A percentile compares a stretch with the other conserved stretches of the same genome.
phyloP scores from a whole-genome alignment of 495 filamentous ascomycete genomes.

The Friedmanniomyces simplex region DNA sequence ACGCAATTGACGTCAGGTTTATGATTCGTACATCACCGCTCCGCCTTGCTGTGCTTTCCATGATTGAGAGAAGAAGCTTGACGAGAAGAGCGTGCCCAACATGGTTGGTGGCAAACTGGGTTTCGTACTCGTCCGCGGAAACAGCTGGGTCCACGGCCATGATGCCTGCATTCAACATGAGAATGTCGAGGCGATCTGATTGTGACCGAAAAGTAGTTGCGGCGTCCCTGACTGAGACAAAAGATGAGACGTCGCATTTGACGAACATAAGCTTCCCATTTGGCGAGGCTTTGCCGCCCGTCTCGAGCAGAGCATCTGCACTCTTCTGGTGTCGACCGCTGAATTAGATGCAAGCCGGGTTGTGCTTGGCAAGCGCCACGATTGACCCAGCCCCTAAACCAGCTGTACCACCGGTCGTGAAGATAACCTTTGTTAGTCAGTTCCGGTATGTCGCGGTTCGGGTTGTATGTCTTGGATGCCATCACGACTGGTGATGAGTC shows the following conservation, averaged over 20 bases:
- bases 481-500: no score
- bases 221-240: background rate
- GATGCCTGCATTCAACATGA: conserved; percentile 13
- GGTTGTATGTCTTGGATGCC: no score
- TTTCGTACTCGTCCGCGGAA: conserved; percentile 10
- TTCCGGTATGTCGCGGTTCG: no score
- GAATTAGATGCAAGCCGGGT: background rate
- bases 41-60: background rate
- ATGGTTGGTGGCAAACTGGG: conserved; percentile 13
- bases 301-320: background rate
- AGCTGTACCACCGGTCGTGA: background rate
- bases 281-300: background rate
- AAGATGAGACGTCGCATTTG: background rate
- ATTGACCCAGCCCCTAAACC: background rate
- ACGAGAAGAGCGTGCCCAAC: background rate
- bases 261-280: background rate
- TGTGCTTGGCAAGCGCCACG: background rate
- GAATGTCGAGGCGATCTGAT: conserved; percentile 8
- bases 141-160: background rate
- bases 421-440: no score
- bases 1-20: background rate
- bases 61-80: background rate
- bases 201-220: no score
- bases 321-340: background rate
- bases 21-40: background rate